Evolutionary conservation across 176 grass and related monocot species (phyloP).

Genomic region (Hyparrhenia diplandra): DNA sequence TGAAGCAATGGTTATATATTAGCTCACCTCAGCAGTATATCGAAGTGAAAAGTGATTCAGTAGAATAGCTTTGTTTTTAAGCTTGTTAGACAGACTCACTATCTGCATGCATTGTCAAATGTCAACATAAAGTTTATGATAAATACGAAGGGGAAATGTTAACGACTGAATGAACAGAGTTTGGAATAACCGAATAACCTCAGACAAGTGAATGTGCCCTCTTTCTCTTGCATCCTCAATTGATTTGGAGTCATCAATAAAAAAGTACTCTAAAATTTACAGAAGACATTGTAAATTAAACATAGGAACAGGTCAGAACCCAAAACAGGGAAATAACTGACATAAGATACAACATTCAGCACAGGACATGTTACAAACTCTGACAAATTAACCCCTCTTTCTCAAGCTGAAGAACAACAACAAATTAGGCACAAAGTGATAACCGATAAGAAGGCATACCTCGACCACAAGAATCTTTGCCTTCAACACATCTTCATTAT

Average conservation of each 20-base stretch:
- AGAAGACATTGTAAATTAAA: neutral
- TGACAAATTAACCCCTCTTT: neutral
- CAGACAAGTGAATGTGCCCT: constrained; percentile 79
- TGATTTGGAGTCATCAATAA: constrained; percentile 65
- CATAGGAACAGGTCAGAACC: constrained; percentile 1
- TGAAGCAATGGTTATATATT: neutral
- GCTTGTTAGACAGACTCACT: constrained; percentile 43
- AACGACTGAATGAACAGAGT: neutral
- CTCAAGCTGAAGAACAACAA: neutral
- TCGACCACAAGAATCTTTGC: constrained; percentile 74
- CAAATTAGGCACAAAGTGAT: neutral
- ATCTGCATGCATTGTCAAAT: constrained; percentile 46
- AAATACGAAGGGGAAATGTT: neutral
- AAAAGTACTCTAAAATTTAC: constrained; percentile 73
- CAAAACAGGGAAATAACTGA: neutral
- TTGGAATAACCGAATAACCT: constrained; percentile 57
- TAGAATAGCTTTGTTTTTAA: constrained; percentile 85
- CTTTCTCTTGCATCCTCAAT: constrained; percentile 78
- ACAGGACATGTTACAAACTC: neutral
- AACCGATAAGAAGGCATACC: constrained; percentile 23
- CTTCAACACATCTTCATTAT: constrained; percentile 63
- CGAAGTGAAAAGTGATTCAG: constrained; percentile 90
- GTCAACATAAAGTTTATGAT: constrained; percentile 5
- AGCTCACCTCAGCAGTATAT: constrained; percentile 62
- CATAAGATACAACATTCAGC: neutral